phyloP scores from a whole-genome alignment of 192 early-diverging fungal genomes.

The Spizellomyces punctatus region DNA sequence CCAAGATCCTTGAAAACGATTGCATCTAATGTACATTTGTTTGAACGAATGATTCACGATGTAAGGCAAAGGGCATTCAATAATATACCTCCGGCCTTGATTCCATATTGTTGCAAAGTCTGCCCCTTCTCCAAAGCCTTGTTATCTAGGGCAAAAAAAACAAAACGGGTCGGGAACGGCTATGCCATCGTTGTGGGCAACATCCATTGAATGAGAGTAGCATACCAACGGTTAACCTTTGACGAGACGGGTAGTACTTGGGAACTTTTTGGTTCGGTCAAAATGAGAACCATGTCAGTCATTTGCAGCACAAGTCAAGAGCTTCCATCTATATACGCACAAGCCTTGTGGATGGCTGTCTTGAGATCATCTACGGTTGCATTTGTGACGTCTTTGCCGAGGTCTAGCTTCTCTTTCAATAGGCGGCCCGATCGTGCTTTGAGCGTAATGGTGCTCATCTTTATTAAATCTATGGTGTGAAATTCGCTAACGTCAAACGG shows the following conservation, averaged over 20 bases:
- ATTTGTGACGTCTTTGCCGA: slow-evolving; percentile 32
- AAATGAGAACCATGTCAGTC: background rate
- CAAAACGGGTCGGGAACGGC: background rate
- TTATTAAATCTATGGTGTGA: background rate
- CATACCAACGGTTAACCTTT: slow-evolving; percentile 68
- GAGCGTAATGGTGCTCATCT: slow-evolving; percentile 28
- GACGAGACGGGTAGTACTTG: slow-evolving; percentile 74
- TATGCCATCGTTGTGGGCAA: too few relatives aligned
- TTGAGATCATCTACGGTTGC: slow-evolving; percentile 74
- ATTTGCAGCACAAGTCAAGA: background rate
- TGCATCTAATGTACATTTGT: background rate
- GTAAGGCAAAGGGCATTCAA: slow-evolving; percentile 32
- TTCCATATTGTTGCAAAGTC: slow-evolving; percentile 59
- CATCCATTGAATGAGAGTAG: background rate
- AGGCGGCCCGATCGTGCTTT: slow-evolving; percentile 30
- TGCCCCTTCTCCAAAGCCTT: slow-evolving; percentile 56
- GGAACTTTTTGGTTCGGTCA: slow-evolving; percentile 36
- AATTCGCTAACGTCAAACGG: background rate
- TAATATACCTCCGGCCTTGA: slow-evolving; percentile 62
- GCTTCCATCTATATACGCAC: slow-evolving; percentile 15
- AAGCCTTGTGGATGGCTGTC: slow-evolving; percentile 64
- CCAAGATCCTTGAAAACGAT: slow-evolving; percentile 40
- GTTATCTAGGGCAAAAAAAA: slow-evolving; percentile 43
- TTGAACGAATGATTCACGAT: background rate
- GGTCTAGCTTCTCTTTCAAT: slow-evolving; percentile 34